Conservation (phyloP, 495 filamentous ascomycete species). For the Xylaria nigripes region DNA sequence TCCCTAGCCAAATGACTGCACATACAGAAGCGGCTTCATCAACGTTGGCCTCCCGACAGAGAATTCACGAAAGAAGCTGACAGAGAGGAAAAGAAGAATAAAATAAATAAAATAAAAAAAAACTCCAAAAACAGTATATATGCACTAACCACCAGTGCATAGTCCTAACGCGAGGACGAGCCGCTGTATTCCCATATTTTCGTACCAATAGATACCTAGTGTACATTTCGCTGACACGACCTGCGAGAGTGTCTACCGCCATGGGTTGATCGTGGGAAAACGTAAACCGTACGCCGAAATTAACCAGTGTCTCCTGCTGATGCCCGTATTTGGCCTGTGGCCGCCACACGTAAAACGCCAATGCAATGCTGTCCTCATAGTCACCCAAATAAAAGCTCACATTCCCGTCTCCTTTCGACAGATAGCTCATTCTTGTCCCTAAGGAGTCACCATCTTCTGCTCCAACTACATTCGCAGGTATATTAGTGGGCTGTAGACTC, state of each 20-base stretch:
- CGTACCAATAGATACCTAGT: neutral
- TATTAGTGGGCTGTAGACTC: neutral
- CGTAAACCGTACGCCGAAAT: conserved; percentile 27
- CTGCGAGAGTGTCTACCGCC: conserved; percentile 24
- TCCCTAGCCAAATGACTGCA: neutral
- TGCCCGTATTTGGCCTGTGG: conserved; percentile 7
- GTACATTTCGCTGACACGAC: conserved; percentile 12
- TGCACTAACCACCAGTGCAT: neutral
- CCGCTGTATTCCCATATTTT: neutral
- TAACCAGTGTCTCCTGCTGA: conserved; percentile 21
- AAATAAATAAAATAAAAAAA: neutral
- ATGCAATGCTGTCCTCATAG: conserved; percentile 18
- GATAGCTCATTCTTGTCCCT: neutral
- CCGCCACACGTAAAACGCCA: conserved; percentile 20
- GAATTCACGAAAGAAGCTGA: no score
- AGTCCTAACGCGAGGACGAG: neutral
- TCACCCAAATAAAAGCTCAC: neutral
- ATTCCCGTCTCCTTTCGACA: neutral
- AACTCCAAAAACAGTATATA: neutral
- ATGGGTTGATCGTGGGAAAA: conserved; percentile 18
- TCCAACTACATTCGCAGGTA: conserved; percentile 3
- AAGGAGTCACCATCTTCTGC: conserved; percentile 8
- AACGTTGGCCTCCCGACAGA: no score
- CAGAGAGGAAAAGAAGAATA: neutral
- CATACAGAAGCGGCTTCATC: no score